These are phyloP conservation scores for Alternaria conjuncta DNA, from an alignment of 2,329 filamentous ascomycete genomes.

Conservation along the genomic window DNA sequence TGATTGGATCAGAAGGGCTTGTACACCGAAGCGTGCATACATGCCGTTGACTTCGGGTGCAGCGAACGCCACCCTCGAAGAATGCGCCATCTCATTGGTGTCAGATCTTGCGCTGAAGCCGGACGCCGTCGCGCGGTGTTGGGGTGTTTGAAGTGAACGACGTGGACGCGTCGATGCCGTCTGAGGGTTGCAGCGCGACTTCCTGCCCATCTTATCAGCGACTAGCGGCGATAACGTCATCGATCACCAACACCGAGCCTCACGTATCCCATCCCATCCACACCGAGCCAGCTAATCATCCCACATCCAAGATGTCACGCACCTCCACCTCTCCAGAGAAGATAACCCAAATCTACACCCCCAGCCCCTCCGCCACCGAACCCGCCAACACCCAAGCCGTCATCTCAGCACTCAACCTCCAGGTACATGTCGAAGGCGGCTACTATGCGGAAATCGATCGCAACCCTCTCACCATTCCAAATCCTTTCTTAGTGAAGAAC, in stretches of 20 bases:
- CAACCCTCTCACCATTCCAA: slow-evolving; percentile 56
- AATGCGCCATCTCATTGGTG: background rate
- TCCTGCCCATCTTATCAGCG: background rate
- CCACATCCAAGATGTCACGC: too few relatives aligned
- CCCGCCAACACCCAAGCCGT: slow-evolving; percentile 16
- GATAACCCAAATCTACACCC: background rate
- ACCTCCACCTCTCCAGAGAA: background rate
- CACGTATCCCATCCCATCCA: background rate
- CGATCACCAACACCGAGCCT: background rate
- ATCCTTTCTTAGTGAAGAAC: slow-evolving; percentile 53
- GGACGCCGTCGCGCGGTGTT: background rate
- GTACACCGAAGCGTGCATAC: background rate
- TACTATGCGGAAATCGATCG: slow-evolving; percentile 58
- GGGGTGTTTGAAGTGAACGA: background rate
- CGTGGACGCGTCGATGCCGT: background rate
- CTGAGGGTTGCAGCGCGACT: background rate
- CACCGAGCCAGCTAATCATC: background rate
- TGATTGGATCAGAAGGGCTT: background rate
- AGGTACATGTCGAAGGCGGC: slow-evolving; percentile 58
- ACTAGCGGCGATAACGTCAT: background rate
- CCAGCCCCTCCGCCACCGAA: slow-evolving; percentile 9
- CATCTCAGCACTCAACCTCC: slow-evolving; percentile 48
- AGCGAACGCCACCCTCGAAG: background rate
- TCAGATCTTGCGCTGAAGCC: background rate
- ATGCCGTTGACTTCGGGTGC: background rate